Evolutionary conservation across 169 alveolate species (phyloP).

Genomic region (Neospora caninum): DNA sequence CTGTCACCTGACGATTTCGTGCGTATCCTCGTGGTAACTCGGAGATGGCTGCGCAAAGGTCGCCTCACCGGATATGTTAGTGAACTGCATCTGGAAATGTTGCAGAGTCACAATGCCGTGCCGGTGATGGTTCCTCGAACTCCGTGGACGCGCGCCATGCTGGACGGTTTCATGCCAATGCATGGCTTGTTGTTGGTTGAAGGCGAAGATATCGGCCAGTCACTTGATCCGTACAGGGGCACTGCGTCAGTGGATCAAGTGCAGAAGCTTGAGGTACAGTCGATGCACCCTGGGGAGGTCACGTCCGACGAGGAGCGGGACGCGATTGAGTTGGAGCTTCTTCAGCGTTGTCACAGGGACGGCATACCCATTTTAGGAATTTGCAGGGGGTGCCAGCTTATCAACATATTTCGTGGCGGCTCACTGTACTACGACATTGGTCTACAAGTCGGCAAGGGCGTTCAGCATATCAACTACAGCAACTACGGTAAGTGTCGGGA

Average conservation of each 20-base stretch:
- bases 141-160: slow-evolving; percentile 22
- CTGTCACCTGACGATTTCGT: not conserved
- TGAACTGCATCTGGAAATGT: slow-evolving; percentile 39
- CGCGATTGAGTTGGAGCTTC: slow-evolving; percentile 27
- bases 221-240: slow-evolving; percentile 22
- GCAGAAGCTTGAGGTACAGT: slow-evolving; percentile 21
- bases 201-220: slow-evolving; percentile 55
- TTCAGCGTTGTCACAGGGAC: not conserved
- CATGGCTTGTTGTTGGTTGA: slow-evolving; percentile 48
- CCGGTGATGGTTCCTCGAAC: slow-evolving; percentile 62
- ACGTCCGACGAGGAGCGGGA: slow-evolving; percentile 25
- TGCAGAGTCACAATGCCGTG: slow-evolving; percentile 42
- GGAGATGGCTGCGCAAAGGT: slow-evolving; percentile 41
- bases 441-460: not conserved
- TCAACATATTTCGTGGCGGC: slow-evolving; percentile 56
- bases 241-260: slow-evolving; percentile 27
- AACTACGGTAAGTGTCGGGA: slow-evolving; percentile 44
- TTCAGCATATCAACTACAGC: slow-evolving; percentile 40
- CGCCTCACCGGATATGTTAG: slow-evolving; percentile 26
- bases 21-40: slow-evolving; percentile 21
- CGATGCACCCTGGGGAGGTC: slow-evolving; percentile 37
- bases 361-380: slow-evolving; percentile 14
- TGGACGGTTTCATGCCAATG: slow-evolving; percentile 53
- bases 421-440: slow-evolving; percentile 45
- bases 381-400: slow-evolving; percentile 49